Base-by-base conservation (phyloP, 208 protist species). In the Trypanosoma caninum region DNA sequence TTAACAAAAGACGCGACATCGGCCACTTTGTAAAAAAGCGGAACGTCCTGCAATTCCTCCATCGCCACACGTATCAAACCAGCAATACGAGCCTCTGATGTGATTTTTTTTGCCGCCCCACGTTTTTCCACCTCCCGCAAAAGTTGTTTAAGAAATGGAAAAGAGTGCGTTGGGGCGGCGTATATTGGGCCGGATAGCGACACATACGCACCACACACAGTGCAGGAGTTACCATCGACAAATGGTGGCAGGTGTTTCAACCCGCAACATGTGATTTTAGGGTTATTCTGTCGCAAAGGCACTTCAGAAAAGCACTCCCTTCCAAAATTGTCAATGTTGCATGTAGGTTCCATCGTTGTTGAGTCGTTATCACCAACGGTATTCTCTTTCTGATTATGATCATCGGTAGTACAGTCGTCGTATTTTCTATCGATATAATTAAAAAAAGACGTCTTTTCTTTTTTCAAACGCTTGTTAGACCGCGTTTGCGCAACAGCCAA, bases 121-220 rank as follows among this genome's bases (percentile, higher is more conserved):
- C 90, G 87, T 51, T 80, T 59, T 51, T 94, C 65, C 0, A 97
- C 59, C 55, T 92, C 59, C 20, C 52, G 66, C 2, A 97, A 65
- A 11, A 96, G 66, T 27, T 81, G 41, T 18, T 61, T 55, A 2
- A 98, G 67, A 58, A 94, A 98, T 1, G 75, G 69, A 4, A 8
- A 18, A 52, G 92, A 77, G 64, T 98, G 97, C 2, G 97, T 96
- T 11, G 92, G 78, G 0, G 67, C 90, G 7, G 69, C 75, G 84
- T 97, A 99, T 10, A 98, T 61, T n/a, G 97, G 97, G 7, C 97
- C 97, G 2, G 85, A 94, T 1, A 97, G 40, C 38, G 82, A 78
- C 34, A 96, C 65, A 50, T 72, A 55, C 14, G 64, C 51, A 4
- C 93, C 94, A 59, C 94, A 97, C 6, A 97, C 86, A 10, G 68